Percentiles rank a stretch among this genome's conserved stretches.
phyloP scores from a whole-genome alignment of 164 flowering plant species.

The Annona cherimola region DNA sequence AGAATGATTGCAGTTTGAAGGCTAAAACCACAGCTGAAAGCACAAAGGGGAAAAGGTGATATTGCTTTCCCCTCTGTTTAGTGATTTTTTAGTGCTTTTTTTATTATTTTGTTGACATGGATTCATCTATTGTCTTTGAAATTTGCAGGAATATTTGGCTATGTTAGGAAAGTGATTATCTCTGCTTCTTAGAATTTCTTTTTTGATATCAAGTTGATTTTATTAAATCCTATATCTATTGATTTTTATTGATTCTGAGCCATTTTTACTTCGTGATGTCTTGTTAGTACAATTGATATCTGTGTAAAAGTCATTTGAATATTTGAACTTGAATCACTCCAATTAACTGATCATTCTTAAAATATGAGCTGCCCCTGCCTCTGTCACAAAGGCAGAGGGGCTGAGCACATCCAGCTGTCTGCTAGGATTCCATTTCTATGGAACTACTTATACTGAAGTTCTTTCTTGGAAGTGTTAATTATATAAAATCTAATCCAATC shows the following conservation, averaged over 20 bases:
- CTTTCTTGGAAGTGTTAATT: no score
- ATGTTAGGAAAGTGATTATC: no score
- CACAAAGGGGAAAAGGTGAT: constrained; percentile 71
- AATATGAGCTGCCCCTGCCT: no score
- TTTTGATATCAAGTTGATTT: background rate
- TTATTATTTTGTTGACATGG: background rate
- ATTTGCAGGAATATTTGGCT: background rate
- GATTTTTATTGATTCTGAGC: background rate
- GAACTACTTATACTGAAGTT: no score
- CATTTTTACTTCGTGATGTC: background rate
- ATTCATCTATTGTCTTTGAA: background rate
- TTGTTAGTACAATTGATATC: no score
- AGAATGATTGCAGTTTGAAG: constrained; percentile 42
- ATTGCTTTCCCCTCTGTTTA: background rate
- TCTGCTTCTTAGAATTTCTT: background rate
- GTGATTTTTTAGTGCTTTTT: background rate
- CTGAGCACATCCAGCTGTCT: no score
- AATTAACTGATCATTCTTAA: no score
- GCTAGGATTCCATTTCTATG: no score
- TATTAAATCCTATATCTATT: background rate
- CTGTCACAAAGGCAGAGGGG: no score
- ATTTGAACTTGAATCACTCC: no score
- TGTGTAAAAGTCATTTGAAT: no score
- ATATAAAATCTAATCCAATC: no score
- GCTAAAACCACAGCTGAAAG: constrained; percentile 31